Conservation (phyloP, 257 asterid species). For the Salvia miltiorrhiza region DNA sequence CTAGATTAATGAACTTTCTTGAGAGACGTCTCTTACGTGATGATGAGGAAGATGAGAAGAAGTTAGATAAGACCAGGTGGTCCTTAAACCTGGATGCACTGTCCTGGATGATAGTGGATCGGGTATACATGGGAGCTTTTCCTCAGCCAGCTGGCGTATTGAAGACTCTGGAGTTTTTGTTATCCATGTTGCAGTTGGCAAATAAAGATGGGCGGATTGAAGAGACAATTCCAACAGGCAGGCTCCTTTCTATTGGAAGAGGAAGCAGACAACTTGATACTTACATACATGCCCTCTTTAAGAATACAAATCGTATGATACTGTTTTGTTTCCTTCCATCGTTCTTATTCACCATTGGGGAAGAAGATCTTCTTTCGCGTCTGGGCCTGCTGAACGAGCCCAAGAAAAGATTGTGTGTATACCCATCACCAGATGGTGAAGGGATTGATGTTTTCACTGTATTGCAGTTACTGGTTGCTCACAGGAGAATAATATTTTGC, state of each 20-base stretch:
- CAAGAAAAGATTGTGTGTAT: constrained; percentile 44
- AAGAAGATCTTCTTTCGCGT: constrained; percentile 76
- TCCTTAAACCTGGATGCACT: constrained; percentile 82
- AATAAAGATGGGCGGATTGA: constrained; percentile 97
- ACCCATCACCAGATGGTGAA: constrained; percentile 56
- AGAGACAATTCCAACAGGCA: constrained; percentile 74
- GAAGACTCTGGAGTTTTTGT: constrained; percentile 83
- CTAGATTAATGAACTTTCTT: constrained; percentile 89
- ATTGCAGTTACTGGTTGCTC: constrained; percentile 84
- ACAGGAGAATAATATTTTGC: constrained; percentile 80
- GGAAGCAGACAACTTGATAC: constrained; percentile 89
- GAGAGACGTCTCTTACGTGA: constrained; percentile 95
- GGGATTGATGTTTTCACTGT: constrained; percentile 67
- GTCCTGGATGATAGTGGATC: constrained; percentile 90
- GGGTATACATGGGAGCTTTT: constrained; percentile 95
- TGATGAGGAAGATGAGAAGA: constrained; percentile 92
- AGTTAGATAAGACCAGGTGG: constrained; percentile 84
- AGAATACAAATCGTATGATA: constrained; percentile 78
- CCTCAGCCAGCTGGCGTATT: constrained; percentile 85
- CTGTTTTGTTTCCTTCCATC: constrained; percentile 91
- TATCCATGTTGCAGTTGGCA: constrained; percentile 96
- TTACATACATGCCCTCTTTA: constrained; percentile 70
- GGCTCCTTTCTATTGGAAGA: constrained; percentile 91
- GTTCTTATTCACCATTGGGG: constrained; percentile 82
- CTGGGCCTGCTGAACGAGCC: constrained; percentile 72